phyloP scores from a whole-genome alignment of 2,329 filamentous ascomycete genomes.

The Diaporthe amygdali region DNA sequence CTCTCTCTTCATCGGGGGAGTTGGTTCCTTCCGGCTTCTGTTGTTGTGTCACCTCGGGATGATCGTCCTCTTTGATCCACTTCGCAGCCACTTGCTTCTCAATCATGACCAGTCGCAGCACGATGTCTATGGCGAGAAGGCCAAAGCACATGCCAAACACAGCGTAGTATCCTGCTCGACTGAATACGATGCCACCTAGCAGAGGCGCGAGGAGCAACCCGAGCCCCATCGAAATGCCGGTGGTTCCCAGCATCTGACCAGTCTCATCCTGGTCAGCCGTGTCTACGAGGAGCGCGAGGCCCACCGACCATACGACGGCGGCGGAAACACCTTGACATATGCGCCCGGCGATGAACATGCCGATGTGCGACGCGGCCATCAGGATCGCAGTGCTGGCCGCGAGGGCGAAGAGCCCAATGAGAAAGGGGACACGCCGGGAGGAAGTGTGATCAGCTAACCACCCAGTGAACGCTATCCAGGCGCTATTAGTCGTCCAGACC shows the following conservation, averaged over 20 bases:
- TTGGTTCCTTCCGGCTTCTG: not conserved
- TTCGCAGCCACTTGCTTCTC: constrained; percentile 11
- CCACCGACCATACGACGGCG: constrained; percentile 19
- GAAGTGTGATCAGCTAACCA: constrained; percentile 19
- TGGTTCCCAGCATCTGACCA: constrained; percentile 21
- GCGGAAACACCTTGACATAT: constrained; percentile 17
- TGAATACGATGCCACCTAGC: constrained; percentile 20
- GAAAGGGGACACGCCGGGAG: constrained; percentile 15
- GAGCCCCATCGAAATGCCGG: constrained; percentile 16
- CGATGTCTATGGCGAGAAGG: constrained; percentile 15
- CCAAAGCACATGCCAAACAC: constrained; percentile 18
- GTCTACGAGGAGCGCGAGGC: constrained; percentile 23
- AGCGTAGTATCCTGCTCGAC: constrained; percentile 13
- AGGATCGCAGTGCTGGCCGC: constrained; percentile 19
- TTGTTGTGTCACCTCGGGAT: not conserved
- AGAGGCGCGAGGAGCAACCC: constrained; percentile 17
- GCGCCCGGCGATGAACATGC: constrained; percentile 16
- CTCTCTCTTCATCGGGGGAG: not conserved
- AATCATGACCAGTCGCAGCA: constrained; percentile 21
- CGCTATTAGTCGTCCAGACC: not conserved
- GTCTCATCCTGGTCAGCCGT: constrained; percentile 16
- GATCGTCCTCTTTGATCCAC: not conserved
- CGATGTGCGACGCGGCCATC: constrained; percentile 9
- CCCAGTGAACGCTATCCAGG: constrained; percentile 16
- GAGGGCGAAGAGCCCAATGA: constrained; percentile 15